Conservation (phyloP, 179 eudicot species). For the Camellia oleifera region DNA sequence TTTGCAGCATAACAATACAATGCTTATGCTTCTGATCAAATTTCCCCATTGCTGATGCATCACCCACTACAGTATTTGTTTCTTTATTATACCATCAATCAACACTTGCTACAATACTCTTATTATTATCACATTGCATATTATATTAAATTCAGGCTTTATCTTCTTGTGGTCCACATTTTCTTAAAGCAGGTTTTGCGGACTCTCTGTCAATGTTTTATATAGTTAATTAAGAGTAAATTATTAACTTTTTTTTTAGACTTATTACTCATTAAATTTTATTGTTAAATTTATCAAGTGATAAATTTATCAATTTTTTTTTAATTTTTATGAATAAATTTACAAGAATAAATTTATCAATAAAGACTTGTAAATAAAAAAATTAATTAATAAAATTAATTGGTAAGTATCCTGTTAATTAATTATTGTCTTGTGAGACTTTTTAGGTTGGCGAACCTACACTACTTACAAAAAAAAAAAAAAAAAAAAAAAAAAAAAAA, state of each 20-base stretch:
- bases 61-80: not conserved
- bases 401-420: no score
- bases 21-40: no score
- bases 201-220: conserved; percentile 3
- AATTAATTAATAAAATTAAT: no score
- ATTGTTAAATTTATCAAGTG: no score
- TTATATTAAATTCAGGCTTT: not conserved
- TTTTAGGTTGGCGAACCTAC: not conserved
- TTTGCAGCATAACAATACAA: no score
- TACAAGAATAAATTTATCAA: no score
- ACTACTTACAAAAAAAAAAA: not conserved
- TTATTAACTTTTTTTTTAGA: no score
- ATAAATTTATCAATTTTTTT: no score
- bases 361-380: no score
- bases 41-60: conserved; percentile 11
- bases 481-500: not conserved
- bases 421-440: not conserved
- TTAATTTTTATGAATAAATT: no score
- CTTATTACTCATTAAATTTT: no score
- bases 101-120: not conserved
- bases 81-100: not conserved
- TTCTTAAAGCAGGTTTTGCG: conserved; percentile 18
- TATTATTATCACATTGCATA: not conserved
- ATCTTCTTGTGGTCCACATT: conserved; percentile 17
- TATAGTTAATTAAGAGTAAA: not conserved